Conservation (phyloP, 129 eudicot species). For the Glebionis coronaria region DNA sequence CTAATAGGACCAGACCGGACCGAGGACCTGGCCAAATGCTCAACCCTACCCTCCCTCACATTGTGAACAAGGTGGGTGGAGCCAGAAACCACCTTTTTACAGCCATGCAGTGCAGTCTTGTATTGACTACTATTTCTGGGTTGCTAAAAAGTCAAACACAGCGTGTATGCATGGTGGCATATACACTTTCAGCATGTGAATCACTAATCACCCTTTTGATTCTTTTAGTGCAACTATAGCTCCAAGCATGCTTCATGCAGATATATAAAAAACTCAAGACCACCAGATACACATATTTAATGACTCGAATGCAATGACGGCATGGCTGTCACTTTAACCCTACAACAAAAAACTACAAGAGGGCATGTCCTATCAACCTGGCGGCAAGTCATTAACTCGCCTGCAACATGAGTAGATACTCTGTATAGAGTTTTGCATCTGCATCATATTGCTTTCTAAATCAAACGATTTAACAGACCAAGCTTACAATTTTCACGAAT, state of each 20-base stretch:
- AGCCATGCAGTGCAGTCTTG: constrained; percentile 14
- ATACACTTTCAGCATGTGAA: constrained; percentile 26
- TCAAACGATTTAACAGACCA: neutral
- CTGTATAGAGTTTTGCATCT: no score
- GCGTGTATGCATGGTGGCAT: constrained; percentile 32
- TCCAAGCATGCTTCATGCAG: constrained; percentile 21
- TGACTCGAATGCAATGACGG: constrained; percentile 2
- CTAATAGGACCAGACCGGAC: no score
- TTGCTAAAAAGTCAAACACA: constrained; percentile 21
- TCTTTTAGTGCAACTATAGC: constrained; percentile 22
- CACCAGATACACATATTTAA: constrained; percentile 15
- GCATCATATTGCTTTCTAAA: neutral
- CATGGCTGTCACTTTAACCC: constrained; percentile 12
- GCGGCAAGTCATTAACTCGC: no score
- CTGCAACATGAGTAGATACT: no score
- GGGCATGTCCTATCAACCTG: no score
- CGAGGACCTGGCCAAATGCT: no score
- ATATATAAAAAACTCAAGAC: constrained; percentile 1
- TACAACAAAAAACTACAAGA: no score
- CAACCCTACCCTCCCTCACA: no score
- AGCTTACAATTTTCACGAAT: neutral
- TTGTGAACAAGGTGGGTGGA: no score
- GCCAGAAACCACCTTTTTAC: constrained; percentile 21
- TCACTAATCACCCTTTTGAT: constrained; percentile 20
- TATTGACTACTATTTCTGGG: constrained; percentile 24